These are phyloP conservation scores for Phytophthora fragariae DNA, from an alignment of 352 stramenopile species.

Conservation along the genomic window DNA sequence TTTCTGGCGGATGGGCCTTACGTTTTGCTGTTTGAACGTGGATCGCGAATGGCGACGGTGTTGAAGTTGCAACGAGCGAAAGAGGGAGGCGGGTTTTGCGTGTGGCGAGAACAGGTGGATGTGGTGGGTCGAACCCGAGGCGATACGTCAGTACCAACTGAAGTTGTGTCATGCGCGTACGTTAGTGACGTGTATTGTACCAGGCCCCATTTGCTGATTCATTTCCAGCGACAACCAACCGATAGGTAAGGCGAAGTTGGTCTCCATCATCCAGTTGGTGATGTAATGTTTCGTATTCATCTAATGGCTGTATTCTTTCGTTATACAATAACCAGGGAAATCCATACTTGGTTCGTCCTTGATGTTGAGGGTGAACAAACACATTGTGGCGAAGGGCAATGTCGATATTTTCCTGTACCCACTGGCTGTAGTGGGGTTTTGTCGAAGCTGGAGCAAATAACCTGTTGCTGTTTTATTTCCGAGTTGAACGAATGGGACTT, in stretches of 20 bases:
- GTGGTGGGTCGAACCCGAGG: constrained; percentile 14
- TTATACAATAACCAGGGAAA: neutral
- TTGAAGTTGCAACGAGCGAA: constrained; percentile 34
- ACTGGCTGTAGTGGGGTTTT: neutral
- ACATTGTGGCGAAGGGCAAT: constrained; percentile 7
- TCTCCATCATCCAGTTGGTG: neutral
- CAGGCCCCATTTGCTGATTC: constrained; percentile 40
- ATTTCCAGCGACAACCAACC: constrained; percentile 7
- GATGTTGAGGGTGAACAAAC: constrained; percentile 10
- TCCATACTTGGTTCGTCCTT: constrained; percentile 34
- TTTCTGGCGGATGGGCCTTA: constrained; percentile 48
- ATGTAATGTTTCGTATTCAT: neutral
- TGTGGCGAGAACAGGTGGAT: constrained; percentile 36
- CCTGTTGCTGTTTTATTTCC: constrained; percentile 43
- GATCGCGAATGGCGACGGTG: constrained; percentile 24
- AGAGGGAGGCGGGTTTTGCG: constrained; percentile 28
- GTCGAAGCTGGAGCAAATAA: constrained; percentile 28
- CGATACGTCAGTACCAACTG: constrained; percentile 5
- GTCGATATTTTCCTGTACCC: constrained; percentile 26
- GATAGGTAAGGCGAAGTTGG: constrained; percentile 18
- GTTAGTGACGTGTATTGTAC: constrained; percentile 31
- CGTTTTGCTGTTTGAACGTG: constrained; percentile 40
- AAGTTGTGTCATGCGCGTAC: constrained; percentile 40
- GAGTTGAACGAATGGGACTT: constrained; percentile 34
- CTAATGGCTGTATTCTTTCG: neutral